Evolutionary conservation across 164 flowering plant species (phyloP), one percentile per base, ranked within the genome.

Genomic region (Stephania cephalantha): DNA sequence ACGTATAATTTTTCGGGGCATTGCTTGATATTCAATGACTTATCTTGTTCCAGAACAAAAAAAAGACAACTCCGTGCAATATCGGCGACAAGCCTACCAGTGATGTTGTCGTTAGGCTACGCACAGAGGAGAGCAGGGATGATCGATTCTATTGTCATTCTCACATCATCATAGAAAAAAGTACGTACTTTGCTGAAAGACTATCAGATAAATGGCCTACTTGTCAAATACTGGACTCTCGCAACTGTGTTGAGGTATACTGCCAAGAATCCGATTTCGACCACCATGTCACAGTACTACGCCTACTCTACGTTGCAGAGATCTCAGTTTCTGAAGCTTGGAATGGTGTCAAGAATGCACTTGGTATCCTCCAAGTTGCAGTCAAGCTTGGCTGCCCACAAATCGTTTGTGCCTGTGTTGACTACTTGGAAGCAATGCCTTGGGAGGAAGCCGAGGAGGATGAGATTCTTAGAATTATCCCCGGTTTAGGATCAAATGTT

Each of bases 361-460:
- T 96, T 73, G 94, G 94, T 74, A 87, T 87, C 73, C 90, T 96
- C 12, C 87, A 71, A 69, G 98, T 88, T 35, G 90, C 97, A 5
- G 76, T 85, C 50, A 80, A 83, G 63, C 97, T 94, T 31, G 92
- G 87, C 22, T 88, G 98, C 81, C 87, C 79, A 2, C 74, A 79
- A 50, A 86, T 96, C 30, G 74, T 87, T 42, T 53, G 81, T 50
- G 84, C 90, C 12, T 93, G 95, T 83, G 92, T 90, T 65, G 82
- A 81, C 31, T 93, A 92, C 86, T 80, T 93, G 80, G 99, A 96
- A 84, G 95, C 98, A 69, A 87, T 92, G n/a, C 97, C 98, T n/a
- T 96, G 99, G 99, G 98, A 96, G 75, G 99, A 96, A 82, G 78
- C 89, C 15, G 98, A 96, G 79, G 99, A 96, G 79, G 97, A 96